Evolutionary conservation across 2,329 filamentous ascomycete species (phyloP).

Genomic region (Coccinonectria pachysandricola): DNA sequence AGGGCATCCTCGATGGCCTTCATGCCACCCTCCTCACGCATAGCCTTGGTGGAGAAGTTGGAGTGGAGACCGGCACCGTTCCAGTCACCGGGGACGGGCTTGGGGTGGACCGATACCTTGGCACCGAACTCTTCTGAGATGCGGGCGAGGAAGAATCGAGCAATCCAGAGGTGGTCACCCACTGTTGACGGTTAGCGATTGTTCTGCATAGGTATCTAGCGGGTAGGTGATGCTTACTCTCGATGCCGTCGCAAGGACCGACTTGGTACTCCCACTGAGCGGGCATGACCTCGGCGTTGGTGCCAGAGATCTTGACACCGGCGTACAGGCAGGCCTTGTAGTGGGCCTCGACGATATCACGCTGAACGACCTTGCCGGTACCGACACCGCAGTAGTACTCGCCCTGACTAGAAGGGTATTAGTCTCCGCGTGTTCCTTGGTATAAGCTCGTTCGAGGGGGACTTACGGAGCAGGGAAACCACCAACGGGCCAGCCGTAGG

Average conservation of each 20-base stretch:
- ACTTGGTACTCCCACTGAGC: slow-evolving; percentile 98
- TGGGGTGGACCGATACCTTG: slow-evolving; percentile 90
- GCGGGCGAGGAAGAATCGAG: slow-evolving; percentile 72
- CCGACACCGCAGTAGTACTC: slow-evolving; percentile 75
- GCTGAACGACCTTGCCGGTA: slow-evolving; percentile 92
- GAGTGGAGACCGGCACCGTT: slow-evolving; percentile 90
- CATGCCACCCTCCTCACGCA: slow-evolving; percentile 87
- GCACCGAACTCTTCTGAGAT: slow-evolving; percentile 94
- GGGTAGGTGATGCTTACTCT: slow-evolving; percentile 44
- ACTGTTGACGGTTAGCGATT: slow-evolving; percentile 38
- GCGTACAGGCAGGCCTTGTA: slow-evolving; percentile 66
- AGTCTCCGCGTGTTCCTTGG: too few species aligned
- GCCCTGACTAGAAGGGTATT: slow-evolving; percentile 21
- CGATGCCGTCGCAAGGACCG: slow-evolving; percentile 78
- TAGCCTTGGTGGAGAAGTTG: slow-evolving; percentile 87
- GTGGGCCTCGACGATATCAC: slow-evolving; percentile 79
- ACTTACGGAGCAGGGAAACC: slow-evolving; percentile 70
- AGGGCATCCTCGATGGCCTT: slow-evolving; percentile 82
- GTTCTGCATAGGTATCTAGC: neutral
- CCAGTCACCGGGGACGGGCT: slow-evolving; percentile 88
- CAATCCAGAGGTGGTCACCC: slow-evolving; percentile 92
- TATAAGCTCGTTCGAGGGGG: neutral
- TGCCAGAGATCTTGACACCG: slow-evolving; percentile 88
- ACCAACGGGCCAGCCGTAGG: slow-evolving; percentile 62
- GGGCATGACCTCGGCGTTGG: slow-evolving; percentile 98